Percentiles rank a stretch among this genome's conserved stretches.
These are phyloP conservation scores for Phylloboletellus chloephorus DNA, from an alignment of 1,284 basidiomycete species.

Conservation along the genomic window DNA sequence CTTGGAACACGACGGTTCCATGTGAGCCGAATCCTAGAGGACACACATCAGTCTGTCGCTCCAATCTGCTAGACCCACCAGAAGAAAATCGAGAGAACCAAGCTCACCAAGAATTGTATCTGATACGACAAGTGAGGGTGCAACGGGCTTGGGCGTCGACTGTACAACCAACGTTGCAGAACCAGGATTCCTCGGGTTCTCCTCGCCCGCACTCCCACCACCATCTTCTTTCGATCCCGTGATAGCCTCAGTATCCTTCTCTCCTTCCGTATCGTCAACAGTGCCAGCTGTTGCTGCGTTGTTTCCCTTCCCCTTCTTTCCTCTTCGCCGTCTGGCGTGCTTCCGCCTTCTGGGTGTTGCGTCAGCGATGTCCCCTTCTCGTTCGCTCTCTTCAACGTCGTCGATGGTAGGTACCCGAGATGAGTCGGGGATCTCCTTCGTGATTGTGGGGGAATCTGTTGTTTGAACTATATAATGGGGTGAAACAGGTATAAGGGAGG, in stretches of 20 bases:
- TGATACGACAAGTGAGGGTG: constrained; percentile 58
- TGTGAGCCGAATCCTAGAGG: constrained; percentile 87
- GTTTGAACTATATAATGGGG: constrained; percentile 5
- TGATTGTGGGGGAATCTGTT: constrained; percentile 5
- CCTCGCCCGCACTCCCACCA: constrained; percentile 10
- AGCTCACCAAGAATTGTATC: constrained; percentile 72
- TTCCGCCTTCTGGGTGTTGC: constrained; percentile 45
- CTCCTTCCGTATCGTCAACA: constrained; percentile 30
- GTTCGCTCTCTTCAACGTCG: constrained; percentile 54
- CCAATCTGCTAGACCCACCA: not conserved
- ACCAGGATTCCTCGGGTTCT: constrained; percentile 5
- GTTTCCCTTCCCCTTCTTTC: constrained; percentile 44
- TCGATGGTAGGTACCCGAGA: constrained; percentile 13
- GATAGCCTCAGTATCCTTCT: constrained; percentile 21
- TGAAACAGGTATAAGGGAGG: constrained; percentile 1
- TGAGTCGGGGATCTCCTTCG: constrained; percentile 12
- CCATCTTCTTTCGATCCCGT: constrained; percentile 9
- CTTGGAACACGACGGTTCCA: constrained; percentile 92
- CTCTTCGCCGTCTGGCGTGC: constrained; percentile 36
- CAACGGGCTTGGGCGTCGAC: constrained; percentile 11
- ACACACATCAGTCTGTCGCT: not conserved
- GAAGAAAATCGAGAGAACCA: not conserved
- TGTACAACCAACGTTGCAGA: constrained; percentile 24
- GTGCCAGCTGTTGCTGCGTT: constrained; percentile 26
- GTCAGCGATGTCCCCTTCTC: constrained; percentile 44